A percentile compares a stretch with the other conserved stretches of the same genome.
These are phyloP conservation scores for Peronospora farinosa DNA, from an alignment of 352 stramenopile species.

Conservation along the genomic window DNA sequence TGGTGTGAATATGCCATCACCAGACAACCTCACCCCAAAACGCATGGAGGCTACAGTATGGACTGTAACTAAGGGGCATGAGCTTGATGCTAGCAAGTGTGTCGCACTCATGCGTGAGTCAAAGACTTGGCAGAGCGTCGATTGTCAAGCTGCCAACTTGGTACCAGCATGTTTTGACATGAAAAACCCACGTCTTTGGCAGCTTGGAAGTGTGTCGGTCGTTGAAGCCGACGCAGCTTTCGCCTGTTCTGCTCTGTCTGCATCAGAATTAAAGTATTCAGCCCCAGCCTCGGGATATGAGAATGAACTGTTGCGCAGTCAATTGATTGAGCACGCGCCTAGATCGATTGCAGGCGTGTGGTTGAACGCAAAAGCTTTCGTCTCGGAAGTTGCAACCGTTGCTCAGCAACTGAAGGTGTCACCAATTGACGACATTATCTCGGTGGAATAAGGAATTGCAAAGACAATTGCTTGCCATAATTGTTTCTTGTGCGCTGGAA, in stretches of 20 bases:
- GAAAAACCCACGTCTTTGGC: conserved; percentile 32
- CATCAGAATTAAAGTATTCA: conserved; percentile 25
- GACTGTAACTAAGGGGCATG: conserved; percentile 31
- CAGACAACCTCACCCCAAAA: conserved; percentile 77
- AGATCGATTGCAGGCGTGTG: conserved; percentile 37
- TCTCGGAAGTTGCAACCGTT: conserved; percentile 26
- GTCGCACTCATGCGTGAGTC: conserved; percentile 40
- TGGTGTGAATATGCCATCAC: conserved; percentile 72
- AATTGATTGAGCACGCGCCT: conserved; percentile 27
- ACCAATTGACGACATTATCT: conserved; percentile 20
- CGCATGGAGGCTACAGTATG: conserved; percentile 77
- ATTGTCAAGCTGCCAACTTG: conserved; percentile 42
- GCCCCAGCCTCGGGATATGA: conserved; percentile 51
- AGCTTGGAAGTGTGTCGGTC: conserved; percentile 25
- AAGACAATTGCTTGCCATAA: background rate
- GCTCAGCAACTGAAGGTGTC: conserved; percentile 1
- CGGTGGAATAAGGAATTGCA: conserved; percentile 19
- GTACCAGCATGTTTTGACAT: conserved; percentile 35
- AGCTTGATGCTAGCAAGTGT: conserved; percentile 38
- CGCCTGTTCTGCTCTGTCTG: conserved; percentile 18
- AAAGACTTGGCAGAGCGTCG: conserved; percentile 46
- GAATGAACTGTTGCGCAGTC: conserved; percentile 36
- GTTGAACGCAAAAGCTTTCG: conserved; percentile 37
- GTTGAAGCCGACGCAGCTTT: conserved; percentile 30
- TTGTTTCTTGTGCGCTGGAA: conserved; percentile 9